A percentile compares a stretch with the other conserved stretches of the same genome.
These are phyloP conservation scores for Marsdenia floribunda DNA, from an alignment of 257 asterid genomes.

Conservation along the genomic window DNA sequence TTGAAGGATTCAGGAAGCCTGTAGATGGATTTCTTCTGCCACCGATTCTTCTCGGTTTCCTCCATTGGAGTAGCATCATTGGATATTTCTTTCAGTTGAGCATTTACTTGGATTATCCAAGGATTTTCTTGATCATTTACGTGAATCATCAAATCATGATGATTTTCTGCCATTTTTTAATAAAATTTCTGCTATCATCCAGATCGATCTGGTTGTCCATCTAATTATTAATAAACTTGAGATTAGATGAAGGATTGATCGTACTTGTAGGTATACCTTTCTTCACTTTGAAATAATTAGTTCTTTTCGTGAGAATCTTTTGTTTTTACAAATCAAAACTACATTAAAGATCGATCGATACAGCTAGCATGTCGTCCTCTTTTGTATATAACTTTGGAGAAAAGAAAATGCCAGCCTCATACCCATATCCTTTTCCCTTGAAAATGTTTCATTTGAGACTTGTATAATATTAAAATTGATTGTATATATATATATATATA, in stretches of 20 bases:
- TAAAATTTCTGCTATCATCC: too few relatives aligned
- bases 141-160: neutral
- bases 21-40: constrained; percentile 45
- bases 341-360: too few relatives aligned
- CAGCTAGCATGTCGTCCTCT: too few relatives aligned
- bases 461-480: too few relatives aligned
- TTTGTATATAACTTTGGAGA: neutral
- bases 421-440: neutral
- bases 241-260: neutral
- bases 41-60: constrained; percentile 17
- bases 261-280: neutral
- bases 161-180: neutral
- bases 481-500: too few relatives aligned
- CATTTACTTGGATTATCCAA: constrained; percentile 29
- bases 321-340: neutral
- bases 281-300: neutral
- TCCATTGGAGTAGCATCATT: neutral
- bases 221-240: too few relatives aligned
- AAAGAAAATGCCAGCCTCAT: neutral
- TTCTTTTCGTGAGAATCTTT: neutral
- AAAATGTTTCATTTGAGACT: neutral
- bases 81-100: constrained; percentile 11
- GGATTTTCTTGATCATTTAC: constrained; percentile 6
- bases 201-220: neutral
- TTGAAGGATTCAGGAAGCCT: constrained; percentile 28